These are phyloP conservation scores for Colletotrichum acutatum DNA, from an alignment of 2,329 filamentous ascomycete genomes.

Conservation along the genomic window DNA sequence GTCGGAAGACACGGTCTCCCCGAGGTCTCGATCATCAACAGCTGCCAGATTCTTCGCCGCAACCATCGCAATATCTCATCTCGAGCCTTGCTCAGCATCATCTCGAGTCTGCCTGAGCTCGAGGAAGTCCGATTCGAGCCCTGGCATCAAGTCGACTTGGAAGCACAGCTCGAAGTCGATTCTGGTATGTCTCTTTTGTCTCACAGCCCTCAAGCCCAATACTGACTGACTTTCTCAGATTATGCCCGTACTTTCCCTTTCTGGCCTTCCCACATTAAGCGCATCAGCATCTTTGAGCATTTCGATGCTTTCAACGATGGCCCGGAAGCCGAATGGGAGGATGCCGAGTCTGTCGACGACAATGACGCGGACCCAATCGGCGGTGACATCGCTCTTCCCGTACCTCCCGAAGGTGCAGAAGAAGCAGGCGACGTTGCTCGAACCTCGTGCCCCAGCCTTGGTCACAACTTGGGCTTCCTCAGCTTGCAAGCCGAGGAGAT, in stretches of 20 bases:
- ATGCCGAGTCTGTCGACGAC: constrained; percentile 27
- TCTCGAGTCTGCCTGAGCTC: constrained; percentile 37
- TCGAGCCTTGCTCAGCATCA: constrained; percentile 36
- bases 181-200: constrained; percentile 17
- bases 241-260: constrained; percentile 36
- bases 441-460: constrained; percentile 33
- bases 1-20: constrained; percentile 38
- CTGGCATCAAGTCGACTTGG: constrained; percentile 37
- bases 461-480: constrained; percentile 28
- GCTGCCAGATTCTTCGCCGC: constrained; percentile 36
- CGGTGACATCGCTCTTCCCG: background rate
- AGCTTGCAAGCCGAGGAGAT: constrained; percentile 37
- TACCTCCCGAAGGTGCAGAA: background rate
- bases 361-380: constrained; percentile 1
- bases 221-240: constrained; percentile 26
- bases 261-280: constrained; percentile 37
- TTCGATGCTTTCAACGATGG: constrained; percentile 32
- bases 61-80: constrained; percentile 39
- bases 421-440: constrained; percentile 13
- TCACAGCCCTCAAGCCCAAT: background rate
- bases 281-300: constrained; percentile 40
- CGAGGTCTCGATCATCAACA: constrained; percentile 37
- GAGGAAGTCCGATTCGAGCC: constrained; percentile 37
- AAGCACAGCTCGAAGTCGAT: constrained; percentile 35
- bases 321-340: constrained; percentile 26